These are phyloP conservation scores for Auricularia sp. DNA, from an alignment of 768 basidiomycete genomes.

Conservation along the genomic window DNA sequence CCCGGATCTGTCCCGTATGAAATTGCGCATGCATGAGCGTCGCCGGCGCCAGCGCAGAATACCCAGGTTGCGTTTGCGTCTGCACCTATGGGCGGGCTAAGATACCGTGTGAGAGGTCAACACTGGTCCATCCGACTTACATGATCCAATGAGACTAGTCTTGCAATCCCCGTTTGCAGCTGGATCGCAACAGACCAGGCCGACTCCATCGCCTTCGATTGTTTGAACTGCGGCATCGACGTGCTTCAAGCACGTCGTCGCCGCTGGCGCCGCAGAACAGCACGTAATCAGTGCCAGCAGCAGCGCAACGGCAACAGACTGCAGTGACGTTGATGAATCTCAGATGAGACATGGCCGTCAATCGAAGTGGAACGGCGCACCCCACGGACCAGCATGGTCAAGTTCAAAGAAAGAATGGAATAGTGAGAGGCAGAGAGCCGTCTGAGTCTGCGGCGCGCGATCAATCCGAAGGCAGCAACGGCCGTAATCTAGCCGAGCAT, in stretches of 20 bases:
- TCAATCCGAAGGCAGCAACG: too few relatives aligned
- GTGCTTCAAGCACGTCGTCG: background rate
- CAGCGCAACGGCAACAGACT: too few relatives aligned
- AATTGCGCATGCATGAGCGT: background rate
- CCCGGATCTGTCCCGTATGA: background rate
- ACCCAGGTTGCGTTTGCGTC: background rate
- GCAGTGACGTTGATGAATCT: too few relatives aligned
- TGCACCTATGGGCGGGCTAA: background rate
- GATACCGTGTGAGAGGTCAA: background rate
- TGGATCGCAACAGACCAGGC: background rate
- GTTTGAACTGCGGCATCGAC: background rate
- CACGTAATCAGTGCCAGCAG: background rate
- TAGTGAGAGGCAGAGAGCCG: too few relatives aligned
- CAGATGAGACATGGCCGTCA: too few relatives aligned
- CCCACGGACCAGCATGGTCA: too few relatives aligned
- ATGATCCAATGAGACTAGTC: background rate
- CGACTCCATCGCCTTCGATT: background rate
- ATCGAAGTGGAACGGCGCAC: too few relatives aligned
- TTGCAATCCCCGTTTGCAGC: background rate
- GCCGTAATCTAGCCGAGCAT: too few relatives aligned
- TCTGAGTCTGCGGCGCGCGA: too few relatives aligned
- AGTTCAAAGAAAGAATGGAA: too few relatives aligned
- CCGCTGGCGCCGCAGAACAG: background rate
- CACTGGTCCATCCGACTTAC: background rate
- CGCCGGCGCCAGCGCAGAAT: background rate